Base-by-base conservation (phyloP, 2,329 filamentous ascomycete species). In the Nemania diffusa region DNA sequence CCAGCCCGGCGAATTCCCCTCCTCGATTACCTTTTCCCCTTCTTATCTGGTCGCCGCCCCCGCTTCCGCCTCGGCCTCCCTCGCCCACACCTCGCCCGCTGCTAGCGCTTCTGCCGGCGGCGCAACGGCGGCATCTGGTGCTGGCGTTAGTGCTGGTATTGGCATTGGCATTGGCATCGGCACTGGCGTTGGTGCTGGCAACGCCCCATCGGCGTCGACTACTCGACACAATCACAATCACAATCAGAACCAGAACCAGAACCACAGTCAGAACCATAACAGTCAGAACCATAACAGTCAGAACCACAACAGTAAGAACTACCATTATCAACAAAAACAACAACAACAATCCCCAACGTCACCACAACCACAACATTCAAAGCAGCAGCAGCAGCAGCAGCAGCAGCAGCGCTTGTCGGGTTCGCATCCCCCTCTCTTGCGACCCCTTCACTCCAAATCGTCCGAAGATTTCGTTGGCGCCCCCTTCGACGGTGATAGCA, bases 401-500 rank as follows among this genome's bases (percentile, higher is more conserved):
- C 63, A 65, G 27, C 66, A 73, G 63, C 74, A 78, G 63, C 79
- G 75, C 67, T 73, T 73, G 62, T 79, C 79, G 42, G 77, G 76
- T 69, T 76, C 77, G 68, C 74, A 77, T 69, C 65, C 48, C 6
- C 74, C 77, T 65, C 73, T 74, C 68, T 70, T 79, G 75, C 79
- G 77, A 71, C 76, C 77, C 55, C 79, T 85, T 74, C 81, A 78
- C 68, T 79, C 80, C 69, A 81, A 81, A 72, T 77, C 82, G 9
- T 83, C 86, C 62, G 87, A 89, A 78, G 88, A 90, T 72, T 81
- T 90, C 66, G 83, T 90, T 79, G 88, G 88, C 73, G 87, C 87
- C 70, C 88, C 88, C 50, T 90, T 90, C 78, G 88, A 90, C 86
- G 84, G 87, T 73, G 85, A 83, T 64, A 84, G 85, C 71, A 89